A percentile compares a stretch with the other conserved stretches of the same genome.
Evolutionary conservation across 2,329 filamentous ascomycete species (phyloP).

Genomic region (Arthrinium phaeospermum): DNA sequence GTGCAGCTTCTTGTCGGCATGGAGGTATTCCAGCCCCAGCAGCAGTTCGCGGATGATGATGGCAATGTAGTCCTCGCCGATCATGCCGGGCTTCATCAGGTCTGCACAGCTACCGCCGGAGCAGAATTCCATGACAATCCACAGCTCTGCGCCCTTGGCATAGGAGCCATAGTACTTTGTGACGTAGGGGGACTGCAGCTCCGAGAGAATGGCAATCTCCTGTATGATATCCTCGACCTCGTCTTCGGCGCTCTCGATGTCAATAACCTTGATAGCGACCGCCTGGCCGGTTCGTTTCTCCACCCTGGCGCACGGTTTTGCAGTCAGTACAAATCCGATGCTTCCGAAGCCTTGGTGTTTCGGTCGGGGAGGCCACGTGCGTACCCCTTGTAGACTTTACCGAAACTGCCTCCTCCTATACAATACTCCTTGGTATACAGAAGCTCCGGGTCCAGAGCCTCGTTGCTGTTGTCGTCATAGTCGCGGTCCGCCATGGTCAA

Average conservation of each 20-base stretch:
- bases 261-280: slow-evolving; percentile 98
- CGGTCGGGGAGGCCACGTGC: slow-evolving; percentile 25
- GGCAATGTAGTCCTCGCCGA: slow-evolving; percentile 94
- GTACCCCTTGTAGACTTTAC: slow-evolving; percentile 97
- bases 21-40: slow-evolving; percentile 88
- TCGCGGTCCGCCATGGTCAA: slow-evolving; percentile 54
- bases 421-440: slow-evolving; percentile 93
- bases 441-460: slow-evolving; percentile 80
- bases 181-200: slow-evolving; percentile 93
- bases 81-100: slow-evolving; percentile 89
- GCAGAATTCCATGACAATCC: slow-evolving; percentile 99
- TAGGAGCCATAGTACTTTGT: slow-evolving; percentile 98
- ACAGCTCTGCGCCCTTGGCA: slow-evolving; percentile 92
- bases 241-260: slow-evolving; percentile 98
- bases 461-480: slow-evolving; percentile 55
- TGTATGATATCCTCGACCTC: slow-evolving; percentile 99
- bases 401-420: slow-evolving; percentile 97
- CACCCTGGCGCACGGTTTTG: slow-evolving; percentile 61
- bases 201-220: slow-evolving; percentile 96
- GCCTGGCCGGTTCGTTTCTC: slow-evolving; percentile 92
- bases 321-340: slow-evolving; percentile 23
- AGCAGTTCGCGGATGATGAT: slow-evolving; percentile 93
- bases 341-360: neutral
- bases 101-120: slow-evolving; percentile 96
- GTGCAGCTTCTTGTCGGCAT: slow-evolving; percentile 94